phyloP scores from a whole-genome alignment of 148 eudicot species.

The Dysphania ambrosioides region DNA sequence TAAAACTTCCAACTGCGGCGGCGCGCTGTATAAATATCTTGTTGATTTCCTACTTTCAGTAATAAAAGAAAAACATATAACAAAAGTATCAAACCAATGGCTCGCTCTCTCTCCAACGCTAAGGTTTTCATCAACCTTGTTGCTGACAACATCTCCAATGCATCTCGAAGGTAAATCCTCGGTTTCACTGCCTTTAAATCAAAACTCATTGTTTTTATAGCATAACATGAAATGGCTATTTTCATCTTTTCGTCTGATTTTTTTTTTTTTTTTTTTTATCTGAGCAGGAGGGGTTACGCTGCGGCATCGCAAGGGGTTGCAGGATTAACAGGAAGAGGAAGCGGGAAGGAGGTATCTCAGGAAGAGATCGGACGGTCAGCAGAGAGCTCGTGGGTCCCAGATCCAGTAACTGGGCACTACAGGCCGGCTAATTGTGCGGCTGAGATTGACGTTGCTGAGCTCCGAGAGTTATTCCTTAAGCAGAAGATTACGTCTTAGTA shows the following conservation, averaged over 20 bases:
- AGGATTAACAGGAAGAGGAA: slow-evolving; percentile 22
- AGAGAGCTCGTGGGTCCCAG: slow-evolving; percentile 66
- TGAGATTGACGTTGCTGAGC: slow-evolving; percentile 60
- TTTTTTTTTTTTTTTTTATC: too few species aligned
- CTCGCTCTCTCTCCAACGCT: slow-evolving; percentile 54
- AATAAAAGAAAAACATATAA: too few species aligned
- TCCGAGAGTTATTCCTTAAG: slow-evolving; percentile 54
- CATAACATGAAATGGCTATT: background rate
- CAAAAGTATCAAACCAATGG: slow-evolving; percentile 31
- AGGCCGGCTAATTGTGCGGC: slow-evolving; percentile 52
- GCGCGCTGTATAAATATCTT: too few species aligned
- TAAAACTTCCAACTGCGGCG: background rate
- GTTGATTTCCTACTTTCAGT: too few species aligned
- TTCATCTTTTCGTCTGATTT: background rate
- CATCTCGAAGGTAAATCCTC: slow-evolving; percentile 35
- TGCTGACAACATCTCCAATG: slow-evolving; percentile 36
- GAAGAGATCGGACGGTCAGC: slow-evolving; percentile 32
- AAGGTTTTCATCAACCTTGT: slow-evolving; percentile 55
- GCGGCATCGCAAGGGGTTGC: slow-evolving; percentile 36
- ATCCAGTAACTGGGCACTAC: slow-evolving; percentile 80
- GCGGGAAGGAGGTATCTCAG: slow-evolving; percentile 32
- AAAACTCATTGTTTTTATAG: background rate
- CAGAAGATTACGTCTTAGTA: slow-evolving; percentile 36
- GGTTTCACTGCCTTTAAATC: background rate
- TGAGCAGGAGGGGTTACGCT: slow-evolving; percentile 61